Conservation (phyloP, 805 yeast genomes). For the Zygoascus flipseniorum region DNA sequence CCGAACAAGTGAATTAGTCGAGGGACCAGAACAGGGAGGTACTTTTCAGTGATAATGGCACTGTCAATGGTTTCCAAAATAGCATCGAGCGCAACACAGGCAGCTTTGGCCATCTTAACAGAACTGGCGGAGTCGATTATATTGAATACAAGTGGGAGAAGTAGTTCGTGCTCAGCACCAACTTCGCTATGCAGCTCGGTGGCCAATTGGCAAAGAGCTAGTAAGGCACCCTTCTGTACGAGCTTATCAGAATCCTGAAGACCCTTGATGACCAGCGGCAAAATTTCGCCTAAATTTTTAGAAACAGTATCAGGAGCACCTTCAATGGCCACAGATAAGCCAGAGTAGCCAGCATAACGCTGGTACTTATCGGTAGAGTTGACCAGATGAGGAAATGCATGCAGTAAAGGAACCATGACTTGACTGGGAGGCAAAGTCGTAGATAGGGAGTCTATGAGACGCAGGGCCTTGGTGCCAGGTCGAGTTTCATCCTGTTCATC, state of each 20-base stretch:
- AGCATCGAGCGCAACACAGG: slow-evolving; percentile 86
- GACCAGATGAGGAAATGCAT: slow-evolving; percentile 38
- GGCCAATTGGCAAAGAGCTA: slow-evolving; percentile 69
- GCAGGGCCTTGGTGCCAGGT: slow-evolving; percentile 68
- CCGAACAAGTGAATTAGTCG: slow-evolving; percentile 78
- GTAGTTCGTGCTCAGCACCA: slow-evolving; percentile 72
- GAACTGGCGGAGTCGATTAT: slow-evolving; percentile 82
- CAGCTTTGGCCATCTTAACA: slow-evolving; percentile 78
- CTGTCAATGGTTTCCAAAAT: slow-evolving; percentile 84
- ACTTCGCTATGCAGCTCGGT: slow-evolving; percentile 77
- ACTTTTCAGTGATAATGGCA: slow-evolving; percentile 67
- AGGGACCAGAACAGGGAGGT: slow-evolving; percentile 84
- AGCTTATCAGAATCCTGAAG: slow-evolving; percentile 63
- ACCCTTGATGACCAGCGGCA: slow-evolving; percentile 67
- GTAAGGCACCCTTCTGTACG: slow-evolving; percentile 81
- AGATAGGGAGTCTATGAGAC: slow-evolving; percentile 71
- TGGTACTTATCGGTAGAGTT: slow-evolving; percentile 59
- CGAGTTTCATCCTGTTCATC: slow-evolving; percentile 89
- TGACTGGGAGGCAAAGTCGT: slow-evolving; percentile 88
- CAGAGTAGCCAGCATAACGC: slow-evolving; percentile 79
- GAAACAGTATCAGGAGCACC: slow-evolving; percentile 94
- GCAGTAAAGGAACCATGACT: slow-evolving; percentile 72
- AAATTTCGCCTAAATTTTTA: slow-evolving; percentile 61
- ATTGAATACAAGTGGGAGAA: slow-evolving; percentile 77
- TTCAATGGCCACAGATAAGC: slow-evolving; percentile 73